Evolutionary conservation across 345 rosid genomes (phyloP).

Genomic region (Toxicodendron radicans): DNA sequence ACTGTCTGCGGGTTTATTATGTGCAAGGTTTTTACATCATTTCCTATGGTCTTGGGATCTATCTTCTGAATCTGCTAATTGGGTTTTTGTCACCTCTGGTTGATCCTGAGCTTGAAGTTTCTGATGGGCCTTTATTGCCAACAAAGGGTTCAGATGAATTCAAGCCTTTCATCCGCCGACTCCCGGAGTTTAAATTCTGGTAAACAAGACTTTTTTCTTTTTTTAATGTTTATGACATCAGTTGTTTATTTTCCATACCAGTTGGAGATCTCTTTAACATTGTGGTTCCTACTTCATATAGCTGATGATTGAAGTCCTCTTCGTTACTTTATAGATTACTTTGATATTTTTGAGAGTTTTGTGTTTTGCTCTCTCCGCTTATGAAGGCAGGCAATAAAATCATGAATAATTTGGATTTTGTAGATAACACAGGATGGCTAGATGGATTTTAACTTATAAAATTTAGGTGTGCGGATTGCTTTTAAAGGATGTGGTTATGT

Average conservation of each 20-base stretch:
- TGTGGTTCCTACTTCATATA: background rate
- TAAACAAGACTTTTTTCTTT: slow-evolving; percentile 25
- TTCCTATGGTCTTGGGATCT: slow-evolving; percentile 91
- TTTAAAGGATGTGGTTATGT: background rate
- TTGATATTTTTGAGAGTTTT: background rate
- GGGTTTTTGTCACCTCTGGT: slow-evolving; percentile 94
- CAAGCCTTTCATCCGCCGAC: slow-evolving; percentile 92
- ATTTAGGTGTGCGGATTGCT: no score
- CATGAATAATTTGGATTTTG: background rate
- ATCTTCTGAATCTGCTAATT: slow-evolving; percentile 78
- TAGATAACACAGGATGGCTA: background rate
- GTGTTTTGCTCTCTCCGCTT: background rate
- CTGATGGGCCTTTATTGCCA: slow-evolving; percentile 83
- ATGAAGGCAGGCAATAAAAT: background rate
- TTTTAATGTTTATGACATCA: background rate
- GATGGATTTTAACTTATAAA: background rate
- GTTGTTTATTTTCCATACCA: no score
- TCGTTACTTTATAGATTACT: background rate
- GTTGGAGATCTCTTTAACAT: background rate
- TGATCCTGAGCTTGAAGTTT: slow-evolving; percentile 76
- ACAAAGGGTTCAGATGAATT: slow-evolving; percentile 97
- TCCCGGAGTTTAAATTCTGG: slow-evolving; percentile 99
- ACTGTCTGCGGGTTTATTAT: slow-evolving; percentile 66
- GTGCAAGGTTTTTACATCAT: slow-evolving; percentile 87
- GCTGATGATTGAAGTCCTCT: slow-evolving; percentile 1